Evolutionary conservation across 2,329 filamentous ascomycete genomes (phyloP), one percentile per base, ranked within the genome.

Genomic region (Allantophomopsis lycopodina): DNA sequence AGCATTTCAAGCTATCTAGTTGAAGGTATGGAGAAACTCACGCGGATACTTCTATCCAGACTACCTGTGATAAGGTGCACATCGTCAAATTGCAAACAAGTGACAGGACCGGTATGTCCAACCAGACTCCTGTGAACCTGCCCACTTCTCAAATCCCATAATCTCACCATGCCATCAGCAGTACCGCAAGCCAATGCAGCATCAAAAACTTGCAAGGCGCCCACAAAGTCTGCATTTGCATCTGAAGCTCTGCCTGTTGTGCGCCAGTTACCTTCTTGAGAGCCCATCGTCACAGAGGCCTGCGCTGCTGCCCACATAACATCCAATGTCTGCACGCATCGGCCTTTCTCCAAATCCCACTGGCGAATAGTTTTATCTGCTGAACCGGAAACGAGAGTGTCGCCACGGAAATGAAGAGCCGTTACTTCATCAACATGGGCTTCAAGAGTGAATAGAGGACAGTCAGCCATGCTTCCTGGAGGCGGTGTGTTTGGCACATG

Each of bases 241-340:
- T 80, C 73, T 4, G 76, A 65, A 13, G 78, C 58, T 37, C 83
- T 77, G 13, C 70, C 73, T 2, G 79, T 76, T 38, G 65, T 79
- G 45, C 84, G 73, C 88, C 88, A 96, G 44, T 64, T 61, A 37
- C 65, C 65, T 40, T 77, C 74, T 36, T 68, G 69, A 2, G 73
- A 69, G 38, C 70, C 71, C 40, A 84, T 69, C 5, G 74, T 79
- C 32, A 79, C 76, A 8, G 79, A 83, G 11, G 86, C 85, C 62
- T 95, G 88, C 2, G 91, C 88, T 4, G 91, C 88, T 8, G 91
- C 91, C 91, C 91, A 98, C 58, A 98, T 83, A 6, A 98, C 89
- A 60, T 98, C 91, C 37, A 98, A 68, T 2, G 91, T 98, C 61
- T 98, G 91, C 40, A 98, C 84, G 59, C 91, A 96, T 37, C 91